Conservation (phyloP, 441 rosid species). For the Eutrema salsugineum region DNA sequence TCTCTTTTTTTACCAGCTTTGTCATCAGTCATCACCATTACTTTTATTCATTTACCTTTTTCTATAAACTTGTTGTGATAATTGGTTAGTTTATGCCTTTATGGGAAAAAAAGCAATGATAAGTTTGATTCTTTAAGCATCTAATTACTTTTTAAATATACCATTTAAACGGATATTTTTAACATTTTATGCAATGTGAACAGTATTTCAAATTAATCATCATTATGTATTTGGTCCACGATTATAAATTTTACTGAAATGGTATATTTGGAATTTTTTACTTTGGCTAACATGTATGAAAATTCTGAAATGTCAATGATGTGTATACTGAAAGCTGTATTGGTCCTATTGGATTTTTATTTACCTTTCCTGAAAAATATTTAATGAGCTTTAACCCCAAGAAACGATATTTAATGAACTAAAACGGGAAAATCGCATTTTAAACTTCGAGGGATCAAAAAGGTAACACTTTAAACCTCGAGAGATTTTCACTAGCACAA, state of each 20-base stretch:
- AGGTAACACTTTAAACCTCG: no score
- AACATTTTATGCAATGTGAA: neutral
- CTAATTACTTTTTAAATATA: neutral
- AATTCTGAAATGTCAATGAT: neutral
- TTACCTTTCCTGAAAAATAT: neutral
- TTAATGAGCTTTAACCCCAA: neutral
- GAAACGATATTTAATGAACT: neutral
- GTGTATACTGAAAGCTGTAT: neutral
- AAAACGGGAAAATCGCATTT: no score
- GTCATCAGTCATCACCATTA: neutral
- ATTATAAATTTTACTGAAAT: no score
- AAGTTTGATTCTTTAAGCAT: conserved; percentile 3
- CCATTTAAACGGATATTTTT: neutral
- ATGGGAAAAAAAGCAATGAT: neutral
- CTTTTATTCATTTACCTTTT: neutral
- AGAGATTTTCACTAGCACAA: no score
- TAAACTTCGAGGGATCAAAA: no score
- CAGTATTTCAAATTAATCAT: neutral
- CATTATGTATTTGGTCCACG: no score
- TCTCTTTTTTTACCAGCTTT: neutral
- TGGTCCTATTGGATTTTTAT: neutral
- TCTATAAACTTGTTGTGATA: neutral
- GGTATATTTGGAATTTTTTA: no score
- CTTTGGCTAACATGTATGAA: no score
- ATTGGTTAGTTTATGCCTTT: neutral